Evolutionary conservation across 140 eudicot genomes (phyloP), one percentile per base, ranked within the genome.

Genomic region (Senecio squalidus): DNA sequence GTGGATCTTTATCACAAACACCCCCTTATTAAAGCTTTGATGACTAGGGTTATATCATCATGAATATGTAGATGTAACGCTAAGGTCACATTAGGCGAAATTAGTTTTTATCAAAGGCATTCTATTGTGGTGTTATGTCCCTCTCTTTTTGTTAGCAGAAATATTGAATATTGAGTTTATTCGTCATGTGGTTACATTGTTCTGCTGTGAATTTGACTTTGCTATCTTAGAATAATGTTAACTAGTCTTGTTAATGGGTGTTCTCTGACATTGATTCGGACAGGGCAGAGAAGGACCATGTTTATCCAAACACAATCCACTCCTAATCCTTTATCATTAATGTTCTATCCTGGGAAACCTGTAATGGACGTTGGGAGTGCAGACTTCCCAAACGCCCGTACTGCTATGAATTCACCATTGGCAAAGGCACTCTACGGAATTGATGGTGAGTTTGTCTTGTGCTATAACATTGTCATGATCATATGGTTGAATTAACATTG

Each of bases 241-340:
- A n/a, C n/a, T 38, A 57, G 57, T 44, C 11, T 49, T 48, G 44
- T 8, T 26, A 47, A 18, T 61, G 61, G 44, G 21, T 22, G 52
- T 48, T 28, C 33, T 67, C 47, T 69, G 28, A 60, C 38, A 38
- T 74, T 45, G 21, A n/a, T 67, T 34, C 39, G 31, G 48, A 71
- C 87, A 90, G 97, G 87, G 69, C 94, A 86, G 75, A 86, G 69
- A 76, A 86, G 98, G 83, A 83, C 76, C 62, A 91, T 91, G 95
- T 91, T 91, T 74, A 86, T 91, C 39, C 98, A 91, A 70, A 86
- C 94, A 29, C 95, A 91, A 60, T 76, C 98, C 1, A 91, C 98
- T 60, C 98, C 98, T 1, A 91, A 91, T 79, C 98, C 98, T 60
- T 70, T 71, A n/a, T 91, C 98, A 15, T 76, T 91, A 23, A 91